Percentiles rank a stretch among this genome's conserved stretches.
Evolutionary conservation across 2,329 filamentous ascomycete species (phyloP).

Genomic region (Verticillium nonalfalfae): DNA sequence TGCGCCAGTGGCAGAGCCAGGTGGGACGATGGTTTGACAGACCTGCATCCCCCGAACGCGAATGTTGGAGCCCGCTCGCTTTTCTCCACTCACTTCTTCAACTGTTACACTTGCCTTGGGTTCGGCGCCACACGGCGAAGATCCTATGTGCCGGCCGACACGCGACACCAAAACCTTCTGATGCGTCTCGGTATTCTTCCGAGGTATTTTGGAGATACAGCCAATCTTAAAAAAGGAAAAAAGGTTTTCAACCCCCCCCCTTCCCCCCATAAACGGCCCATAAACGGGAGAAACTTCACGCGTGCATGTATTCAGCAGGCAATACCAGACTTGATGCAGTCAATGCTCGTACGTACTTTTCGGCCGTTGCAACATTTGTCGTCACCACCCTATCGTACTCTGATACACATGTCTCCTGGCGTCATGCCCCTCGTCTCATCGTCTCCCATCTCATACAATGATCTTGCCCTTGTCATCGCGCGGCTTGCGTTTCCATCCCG

Average conservation of each 20-base stretch:
- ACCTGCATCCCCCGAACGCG: not conserved
- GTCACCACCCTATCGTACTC: too few relatives aligned
- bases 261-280: too few relatives aligned
- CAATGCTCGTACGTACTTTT: too few relatives aligned
- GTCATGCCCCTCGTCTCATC: not conserved
- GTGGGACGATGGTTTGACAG: not conserved
- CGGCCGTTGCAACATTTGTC: too few relatives aligned
- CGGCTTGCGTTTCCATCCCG: conserved; percentile 72
- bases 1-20: too few relatives aligned
- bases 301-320: too few relatives aligned
- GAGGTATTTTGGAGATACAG: too few relatives aligned
- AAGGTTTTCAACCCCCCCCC: too few relatives aligned
- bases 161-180: not conserved
- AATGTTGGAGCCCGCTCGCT: not conserved
- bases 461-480: conserved; percentile 41
- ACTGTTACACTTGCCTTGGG: not conserved
- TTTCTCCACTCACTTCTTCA: not conserved
- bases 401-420: too few relatives aligned
- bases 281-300: too few relatives aligned
- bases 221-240: too few relatives aligned
- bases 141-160: not conserved
- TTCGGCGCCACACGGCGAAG: not conserved
- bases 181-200: not conserved
- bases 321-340: too few relatives aligned
- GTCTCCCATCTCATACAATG: conserved; percentile 7